Conservation (phyloP, 1,284 basidiomycete genomes). For the Cutaneotrichosporon sp. region DNA sequence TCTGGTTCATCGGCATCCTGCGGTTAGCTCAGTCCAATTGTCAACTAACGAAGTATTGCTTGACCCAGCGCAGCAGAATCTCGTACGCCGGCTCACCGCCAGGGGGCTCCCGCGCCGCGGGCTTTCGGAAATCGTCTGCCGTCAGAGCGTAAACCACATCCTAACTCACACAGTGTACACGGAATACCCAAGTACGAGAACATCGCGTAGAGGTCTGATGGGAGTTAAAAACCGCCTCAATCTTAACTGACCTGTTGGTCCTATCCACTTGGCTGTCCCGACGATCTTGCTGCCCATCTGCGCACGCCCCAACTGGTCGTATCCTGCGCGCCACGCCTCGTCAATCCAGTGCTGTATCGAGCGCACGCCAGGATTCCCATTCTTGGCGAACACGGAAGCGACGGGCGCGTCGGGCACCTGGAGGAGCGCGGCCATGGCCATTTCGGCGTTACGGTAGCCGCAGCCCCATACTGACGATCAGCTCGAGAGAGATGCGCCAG, state of each 20-base stretch:
- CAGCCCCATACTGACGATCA: constrained; percentile 43
- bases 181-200: constrained; percentile 58
- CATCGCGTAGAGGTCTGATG: constrained; percentile 52
- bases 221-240: too few relatives aligned
- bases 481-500: constrained; percentile 3
- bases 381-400: constrained; percentile 19
- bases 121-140: constrained; percentile 43
- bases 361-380: constrained; percentile 59
- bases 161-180: constrained; percentile 40
- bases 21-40: not conserved
- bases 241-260: constrained; percentile 62
- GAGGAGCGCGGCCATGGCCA: constrained; percentile 64
- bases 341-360: constrained; percentile 73
- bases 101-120: constrained; percentile 10
- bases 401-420: constrained; percentile 49
- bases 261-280: constrained; percentile 68
- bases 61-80: constrained; percentile 36
- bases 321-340: constrained; percentile 69
- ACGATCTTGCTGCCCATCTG: constrained; percentile 59
- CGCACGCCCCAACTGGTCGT: constrained; percentile 61
- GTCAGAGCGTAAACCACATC: not conserved
- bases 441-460: constrained; percentile 73
- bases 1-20: constrained; percentile 6
- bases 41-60: constrained; percentile 39
- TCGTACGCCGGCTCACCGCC: constrained; percentile 22